phyloP scores from a whole-genome alignment of 2,329 filamentous ascomycete genomes.

The Pestalotiopsis fici region DNA sequence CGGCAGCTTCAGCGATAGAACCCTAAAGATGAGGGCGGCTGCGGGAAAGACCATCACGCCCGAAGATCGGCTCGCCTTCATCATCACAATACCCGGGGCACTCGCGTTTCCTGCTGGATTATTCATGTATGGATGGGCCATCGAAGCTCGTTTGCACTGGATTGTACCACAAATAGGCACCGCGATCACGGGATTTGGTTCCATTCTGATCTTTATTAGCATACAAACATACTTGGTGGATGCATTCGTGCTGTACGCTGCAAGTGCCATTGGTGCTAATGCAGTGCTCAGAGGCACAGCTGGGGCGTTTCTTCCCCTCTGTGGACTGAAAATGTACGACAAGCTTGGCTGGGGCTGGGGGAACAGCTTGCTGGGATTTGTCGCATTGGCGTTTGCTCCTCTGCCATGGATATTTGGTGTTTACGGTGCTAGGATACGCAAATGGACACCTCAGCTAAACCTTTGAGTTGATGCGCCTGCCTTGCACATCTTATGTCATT shows the following conservation, averaged over 20 bases:
- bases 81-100: constrained; percentile 44
- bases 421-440: constrained; percentile 6
- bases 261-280: constrained; percentile 22
- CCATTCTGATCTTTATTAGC: constrained; percentile 21
- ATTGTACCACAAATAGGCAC: constrained; percentile 40
- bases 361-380: constrained; percentile 23
- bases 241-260: constrained; percentile 34
- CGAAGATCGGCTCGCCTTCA: constrained; percentile 52
- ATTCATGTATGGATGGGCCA: constrained; percentile 41
- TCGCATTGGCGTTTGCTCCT: constrained; percentile 21
- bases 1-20: constrained; percentile 18
- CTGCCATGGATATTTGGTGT: constrained; percentile 13
- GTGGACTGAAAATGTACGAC: constrained; percentile 19
- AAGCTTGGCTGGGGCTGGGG: constrained; percentile 26
- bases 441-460: not conserved
- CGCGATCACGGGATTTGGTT: constrained; percentile 31
- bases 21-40: constrained; percentile 9
- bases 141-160: constrained; percentile 37
- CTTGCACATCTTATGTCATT: not conserved
- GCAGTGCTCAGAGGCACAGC: constrained; percentile 18
- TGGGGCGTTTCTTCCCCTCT: constrained; percentile 18
- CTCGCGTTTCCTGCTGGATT: constrained; percentile 40
- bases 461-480: not conserved
- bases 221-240: constrained; percentile 35
- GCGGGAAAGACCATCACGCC: constrained; percentile 25